Percentiles rank a stretch among this genome's conserved stretches.
These are phyloP conservation scores for Fusarium nisikadoi DNA, from an alignment of 2,329 filamentous ascomycete genomes.

Conservation along the genomic window DNA sequence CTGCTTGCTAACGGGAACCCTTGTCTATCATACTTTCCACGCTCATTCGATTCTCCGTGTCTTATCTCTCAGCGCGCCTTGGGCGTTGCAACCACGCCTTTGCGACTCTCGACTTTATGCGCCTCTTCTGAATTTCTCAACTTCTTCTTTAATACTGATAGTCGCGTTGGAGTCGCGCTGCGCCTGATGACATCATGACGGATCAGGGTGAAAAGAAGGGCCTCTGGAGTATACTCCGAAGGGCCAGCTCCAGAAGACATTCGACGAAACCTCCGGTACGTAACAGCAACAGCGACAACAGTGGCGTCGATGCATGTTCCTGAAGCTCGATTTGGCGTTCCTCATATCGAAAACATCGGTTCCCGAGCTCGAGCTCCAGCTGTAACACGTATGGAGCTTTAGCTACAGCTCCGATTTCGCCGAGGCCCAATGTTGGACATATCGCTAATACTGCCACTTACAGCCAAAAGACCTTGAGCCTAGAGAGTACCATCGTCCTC, in stretches of 20 bases:
- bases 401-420: slow-evolving; percentile 23
- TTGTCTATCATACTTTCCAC: slow-evolving; percentile 10
- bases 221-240: slow-evolving; percentile 63
- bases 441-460: slow-evolving; percentile 15
- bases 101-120: slow-evolving; percentile 10
- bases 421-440: slow-evolving; percentile 2
- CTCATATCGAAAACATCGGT: neutral
- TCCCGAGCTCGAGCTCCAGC: slow-evolving; percentile 19
- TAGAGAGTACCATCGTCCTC: slow-evolving; percentile 35
- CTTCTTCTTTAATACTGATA: slow-evolving; percentile 5
- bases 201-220: slow-evolving; percentile 53
- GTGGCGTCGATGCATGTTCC: neutral
- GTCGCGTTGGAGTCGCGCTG: slow-evolving; percentile 27
- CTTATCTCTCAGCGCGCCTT: slow-evolving; percentile 30
- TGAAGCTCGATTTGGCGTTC: neutral
- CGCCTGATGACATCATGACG: slow-evolving; percentile 47
- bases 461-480: slow-evolving; percentile 32
- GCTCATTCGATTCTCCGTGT: neutral
- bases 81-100: slow-evolving; percentile 30
- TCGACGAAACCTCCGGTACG: slow-evolving; percentile 39
- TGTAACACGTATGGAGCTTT: slow-evolving; percentile 17
- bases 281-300: neutral
- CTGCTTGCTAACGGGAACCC: slow-evolving; percentile 25
- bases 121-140: neutral
- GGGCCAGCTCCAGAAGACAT: slow-evolving; percentile 52